Evolutionary conservation across 2,329 filamentous ascomycete genomes (phyloP).

Genomic region (Ascochyta viciae-villosae): DNA sequence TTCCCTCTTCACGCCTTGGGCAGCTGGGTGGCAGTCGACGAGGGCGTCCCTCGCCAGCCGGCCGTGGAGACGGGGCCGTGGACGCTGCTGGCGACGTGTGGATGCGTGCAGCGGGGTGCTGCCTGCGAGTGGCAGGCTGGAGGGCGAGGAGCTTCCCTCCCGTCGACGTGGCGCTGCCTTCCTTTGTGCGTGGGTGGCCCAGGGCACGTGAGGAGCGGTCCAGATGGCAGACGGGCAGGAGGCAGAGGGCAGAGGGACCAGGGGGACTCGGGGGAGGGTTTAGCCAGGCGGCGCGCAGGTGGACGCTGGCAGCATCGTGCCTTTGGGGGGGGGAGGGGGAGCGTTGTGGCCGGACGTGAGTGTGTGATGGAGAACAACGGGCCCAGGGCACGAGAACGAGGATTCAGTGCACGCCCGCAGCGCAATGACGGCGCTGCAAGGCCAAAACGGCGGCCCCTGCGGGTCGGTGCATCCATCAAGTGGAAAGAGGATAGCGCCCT

Average conservation of each 20-base stretch:
- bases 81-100: constrained; percentile 2
- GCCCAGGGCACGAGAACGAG: constrained; percentile 38
- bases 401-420: constrained; percentile 23
- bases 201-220: constrained; percentile 32
- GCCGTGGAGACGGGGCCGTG: background rate
- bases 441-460: constrained; percentile 22
- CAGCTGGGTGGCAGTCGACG: constrained; percentile 12
- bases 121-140: constrained; percentile 3
- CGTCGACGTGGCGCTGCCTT: constrained; percentile 46
- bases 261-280: background rate
- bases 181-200: constrained; percentile 25
- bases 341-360: constrained; percentile 27
- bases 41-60: constrained; percentile 20
- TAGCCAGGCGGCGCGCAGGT: constrained; percentile 31
- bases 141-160: constrained; percentile 20
- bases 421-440: constrained; percentile 31
- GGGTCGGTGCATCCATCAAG: constrained; percentile 9
- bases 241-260: constrained; percentile 2
- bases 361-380: constrained; percentile 38
- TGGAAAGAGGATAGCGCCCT: background rate
- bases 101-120: constrained; percentile 5
- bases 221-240: background rate
- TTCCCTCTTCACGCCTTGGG: constrained; percentile 20
- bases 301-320: constrained; percentile 35
- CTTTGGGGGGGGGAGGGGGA: constrained; percentile 19